phyloP scores from a whole-genome alignment of 202 grass and related monocot species.

The Bolboschoenoplectus hybrid region DNA sequence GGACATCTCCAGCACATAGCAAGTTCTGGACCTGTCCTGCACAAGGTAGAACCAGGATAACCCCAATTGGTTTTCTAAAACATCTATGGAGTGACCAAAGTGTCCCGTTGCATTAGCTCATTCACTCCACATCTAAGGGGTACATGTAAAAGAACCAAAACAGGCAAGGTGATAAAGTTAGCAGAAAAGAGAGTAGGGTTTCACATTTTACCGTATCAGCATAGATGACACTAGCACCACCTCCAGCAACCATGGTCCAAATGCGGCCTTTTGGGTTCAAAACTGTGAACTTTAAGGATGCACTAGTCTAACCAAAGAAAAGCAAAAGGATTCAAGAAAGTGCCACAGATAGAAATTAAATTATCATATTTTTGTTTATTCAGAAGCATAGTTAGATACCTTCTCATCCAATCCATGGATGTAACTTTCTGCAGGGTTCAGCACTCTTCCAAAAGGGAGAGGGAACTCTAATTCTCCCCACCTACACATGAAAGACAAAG shows the following conservation, averaged over 20 bases:
- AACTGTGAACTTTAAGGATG: slow-evolving; percentile 94
- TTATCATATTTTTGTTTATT: slow-evolving; percentile 1
- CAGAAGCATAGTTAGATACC: slow-evolving; percentile 51
- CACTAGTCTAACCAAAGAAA: slow-evolving; percentile 75
- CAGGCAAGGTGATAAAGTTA: not conserved
- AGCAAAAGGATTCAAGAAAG: not conserved
- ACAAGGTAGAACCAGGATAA: not conserved
- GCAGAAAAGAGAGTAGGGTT: slow-evolving; percentile 24
- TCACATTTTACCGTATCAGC: slow-evolving; percentile 72
- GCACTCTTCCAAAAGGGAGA: slow-evolving; percentile 88
- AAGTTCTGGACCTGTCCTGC: not conserved
- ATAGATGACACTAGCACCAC: slow-evolving; percentile 97
- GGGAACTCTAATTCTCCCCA: slow-evolving; percentile 88
- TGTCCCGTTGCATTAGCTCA: not conserved
- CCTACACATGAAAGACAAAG: slow-evolving; percentile 49
- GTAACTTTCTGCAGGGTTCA: slow-evolving; percentile 83
- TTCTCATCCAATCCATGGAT: slow-evolving; percentile 94
- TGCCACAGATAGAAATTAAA: not conserved
- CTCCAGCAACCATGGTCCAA: slow-evolving; percentile 99
- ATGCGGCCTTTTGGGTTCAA: slow-evolving; percentile 96
- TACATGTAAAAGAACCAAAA: not conserved
- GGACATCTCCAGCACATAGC: not conserved
- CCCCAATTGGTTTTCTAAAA: slow-evolving; percentile 1
- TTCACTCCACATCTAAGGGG: not conserved
- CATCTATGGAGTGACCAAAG: not conserved